Base-by-base conservation (phyloP, 495 filamentous ascomycete genomes). In the Xylaria longipes region DNA sequence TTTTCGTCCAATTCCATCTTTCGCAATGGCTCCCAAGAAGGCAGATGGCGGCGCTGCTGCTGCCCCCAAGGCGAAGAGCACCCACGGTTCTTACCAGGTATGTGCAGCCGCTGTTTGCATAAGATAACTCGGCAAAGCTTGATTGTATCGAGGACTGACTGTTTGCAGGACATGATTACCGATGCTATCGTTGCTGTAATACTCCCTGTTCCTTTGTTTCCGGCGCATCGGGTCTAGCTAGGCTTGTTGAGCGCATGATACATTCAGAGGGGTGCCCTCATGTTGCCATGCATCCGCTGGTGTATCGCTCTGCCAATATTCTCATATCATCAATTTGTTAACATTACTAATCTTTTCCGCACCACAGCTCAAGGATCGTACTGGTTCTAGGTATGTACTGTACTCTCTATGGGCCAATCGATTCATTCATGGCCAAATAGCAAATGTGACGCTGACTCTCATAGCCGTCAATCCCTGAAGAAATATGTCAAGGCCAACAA, bases 401-500 rank as follows among this genome's bases (percentile, higher is more conserved):
- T 15, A 25, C 43, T 70, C 46, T 27, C 45, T n/a, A 58, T 12
- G 63, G 54, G 31, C 46, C 65, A 27, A 69, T 57, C 8, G 29
- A 65, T 33, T 65, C 37, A 39, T 33, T 46, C 37, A 2, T 56
- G 52, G 20, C 27, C 9, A 5, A 45, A 31, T 22, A 20, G 48
- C 4, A 25, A 14, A 45, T 46, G 14, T 17, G n/a, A 52, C 54
- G 81, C 87, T 84, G 77, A 84, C 79, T 65, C 52, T 61, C 54
- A 48, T 80, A 99, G 96, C 84, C 97, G 96, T 75, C 92, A 95
- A 82, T 92, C 93, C 35, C 90, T 99, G 81, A 98, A 98, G 92
- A 98, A 99, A 83, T 99, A 98, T 86, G 93, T 99, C 78, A 88
- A 89, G 82, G 90, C 92, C 76, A 98, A 99, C 91, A 97, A 98